Base-by-base conservation (phyloP, 768 basidiomycete genomes). In the Glaciozyma antarctica region DNA sequence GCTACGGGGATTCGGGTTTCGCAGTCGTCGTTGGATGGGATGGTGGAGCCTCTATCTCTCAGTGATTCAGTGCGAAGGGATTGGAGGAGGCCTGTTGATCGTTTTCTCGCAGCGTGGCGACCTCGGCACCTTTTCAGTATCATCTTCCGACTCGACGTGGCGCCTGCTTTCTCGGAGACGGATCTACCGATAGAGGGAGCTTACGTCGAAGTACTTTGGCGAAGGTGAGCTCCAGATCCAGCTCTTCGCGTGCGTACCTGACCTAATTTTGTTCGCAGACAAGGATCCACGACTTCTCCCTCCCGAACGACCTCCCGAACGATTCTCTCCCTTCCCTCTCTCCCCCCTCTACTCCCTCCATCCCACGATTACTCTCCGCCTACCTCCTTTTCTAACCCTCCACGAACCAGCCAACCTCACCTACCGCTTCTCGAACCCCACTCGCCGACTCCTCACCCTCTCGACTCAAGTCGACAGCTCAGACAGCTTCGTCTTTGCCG, bases 401-500 rank as follows among this genome's bases (percentile, higher is more conserved):
- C 68, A 75, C 60, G 22, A 70, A 28, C 74, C 77, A 15, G 73
- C 75, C 55, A 30, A 44, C 3, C 44, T 78, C 28, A 32, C 41
- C 77, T 80, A 58, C 75, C 86, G 58, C 81, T 78, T 66, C 76
- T 88, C 64, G 83, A 90, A 73, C 89, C 89, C 75, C 77, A 82
- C 62, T 81, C 85, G 72, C 65, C 79, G 82, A 5, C 78, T 79
- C 12, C 81, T 84, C 44, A 83, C 85, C 68, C 76, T 93, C 43
- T 79, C 82, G 16, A 80, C 91, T 13, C 83, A 86, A 43, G 80
- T 92, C 34, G 90, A 94, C 61, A 80, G 84, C 0, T 77, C 81
- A 17, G 88, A 88, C 49, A 80, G 81, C n/a, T 94, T 95, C 75
- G 83, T 92, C 21, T 83, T 91, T 51, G 82, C 88, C 4, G 92